Evolutionary conservation across 495 filamentous ascomycete species (phyloP).

Genomic region (Clohesyomyces aquaticus): DNA sequence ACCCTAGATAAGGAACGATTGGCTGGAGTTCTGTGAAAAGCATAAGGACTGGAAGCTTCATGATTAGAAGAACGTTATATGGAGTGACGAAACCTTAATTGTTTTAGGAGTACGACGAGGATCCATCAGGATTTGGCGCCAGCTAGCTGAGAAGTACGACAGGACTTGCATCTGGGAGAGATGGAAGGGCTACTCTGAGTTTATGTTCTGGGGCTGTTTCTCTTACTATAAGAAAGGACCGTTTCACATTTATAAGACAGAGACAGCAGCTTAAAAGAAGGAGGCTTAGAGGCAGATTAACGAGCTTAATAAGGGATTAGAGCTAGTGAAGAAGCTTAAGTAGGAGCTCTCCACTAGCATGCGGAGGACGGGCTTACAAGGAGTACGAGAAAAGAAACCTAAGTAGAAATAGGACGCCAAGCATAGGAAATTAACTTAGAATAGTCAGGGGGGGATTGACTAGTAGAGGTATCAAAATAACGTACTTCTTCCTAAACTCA

Average conservation of each 20-base stretch:
- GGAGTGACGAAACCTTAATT: slow-evolving; percentile 6
- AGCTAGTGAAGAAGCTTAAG: not conserved
- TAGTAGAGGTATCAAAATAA: slow-evolving; percentile 11
- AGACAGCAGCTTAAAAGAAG: slow-evolving; percentile 12
- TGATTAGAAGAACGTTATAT: slow-evolving; percentile 16
- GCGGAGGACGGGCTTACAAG: not conserved
- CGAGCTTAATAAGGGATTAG: slow-evolving; percentile 4
- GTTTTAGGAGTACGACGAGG: not conserved
- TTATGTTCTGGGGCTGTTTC: slow-evolving; percentile 20
- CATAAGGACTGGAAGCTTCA: slow-evolving; percentile 7
- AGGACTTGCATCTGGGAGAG: not conserved
- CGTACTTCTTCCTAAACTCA: slow-evolving; percentile 1
- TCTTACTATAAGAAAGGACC: slow-evolving; percentile 21
- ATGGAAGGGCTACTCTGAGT: slow-evolving; percentile 17
- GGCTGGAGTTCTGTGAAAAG: not conserved
- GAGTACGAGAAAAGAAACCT: not conserved
- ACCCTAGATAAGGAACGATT: slow-evolving; percentile 6
- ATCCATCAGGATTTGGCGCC: not conserved
- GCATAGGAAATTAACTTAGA: slow-evolving; percentile 6
- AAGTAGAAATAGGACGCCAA: slow-evolving; percentile 11
- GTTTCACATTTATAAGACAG: slow-evolving; percentile 10
- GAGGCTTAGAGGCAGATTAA: not conserved
- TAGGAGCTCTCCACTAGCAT: slow-evolving; percentile 1
- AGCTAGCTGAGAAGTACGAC: not conserved
- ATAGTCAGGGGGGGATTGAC: not conserved